Base-by-base conservation (phyloP, 345 rosid species). In the Melaleuca quinquenervia region DNA sequence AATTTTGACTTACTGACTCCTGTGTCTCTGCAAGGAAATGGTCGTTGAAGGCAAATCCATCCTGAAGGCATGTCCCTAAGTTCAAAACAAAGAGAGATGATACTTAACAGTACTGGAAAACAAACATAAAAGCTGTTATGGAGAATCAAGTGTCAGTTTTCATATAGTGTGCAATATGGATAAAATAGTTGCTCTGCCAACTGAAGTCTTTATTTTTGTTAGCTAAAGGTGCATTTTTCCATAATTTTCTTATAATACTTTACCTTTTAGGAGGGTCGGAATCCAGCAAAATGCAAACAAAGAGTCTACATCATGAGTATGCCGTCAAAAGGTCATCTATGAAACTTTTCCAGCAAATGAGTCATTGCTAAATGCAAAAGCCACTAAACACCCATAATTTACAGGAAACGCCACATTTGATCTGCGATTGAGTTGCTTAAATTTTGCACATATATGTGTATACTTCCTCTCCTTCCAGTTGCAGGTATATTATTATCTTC, bases 41-140 rank as follows among this genome's bases (percentile, higher is more conserved):
- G 83, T 74, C 87, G 89, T 84, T 95, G 98, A 86, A 95, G 95
- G 86, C 97, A 95, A 84, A 87, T 86, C 86, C 93, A 87, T 48
- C 96, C 94, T 1, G 90, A 78, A 78, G 82, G 82, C 82, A 78
- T 85, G 74, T 60, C 20, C 74, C 74, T 27, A 60, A 60, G 74
- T 60, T 60, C 20, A 60, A 27, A 60, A 60, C 18, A 27, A 7
- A 60, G 74, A 60, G 74, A 60, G 74, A 27, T 60, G 18, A 60
- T 60, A n/a, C 8, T 60, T 60, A n/a, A 60, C 9, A 89, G 88
- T 84, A 88, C 50, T 48, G 51, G 13, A n/a, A 20, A 78, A 78
- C 82, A 85, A 86, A 70, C 51, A 82, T 27, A 60, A 5, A 60
- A 60, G 20, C 14, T 7, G 41, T 60, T 60, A 60, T 29, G 18